phyloP scores from a whole-genome alignment of 495 filamentous ascomycete genomes.

The Penicillium cosmopolitanum region DNA sequence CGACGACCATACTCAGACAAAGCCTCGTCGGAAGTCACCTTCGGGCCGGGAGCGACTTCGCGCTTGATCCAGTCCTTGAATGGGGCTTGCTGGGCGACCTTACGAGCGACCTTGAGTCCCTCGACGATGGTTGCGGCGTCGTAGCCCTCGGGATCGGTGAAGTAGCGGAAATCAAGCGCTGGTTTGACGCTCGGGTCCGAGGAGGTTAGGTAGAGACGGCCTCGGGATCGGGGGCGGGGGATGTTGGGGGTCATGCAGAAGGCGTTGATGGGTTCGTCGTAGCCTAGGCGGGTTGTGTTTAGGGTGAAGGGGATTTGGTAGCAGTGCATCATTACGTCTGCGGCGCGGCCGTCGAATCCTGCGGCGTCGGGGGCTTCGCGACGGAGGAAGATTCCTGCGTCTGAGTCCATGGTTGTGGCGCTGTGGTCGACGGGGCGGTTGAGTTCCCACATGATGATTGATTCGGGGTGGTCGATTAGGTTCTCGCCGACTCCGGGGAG shows the following conservation, averaged over 20 bases:
- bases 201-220: slow-evolving; percentile 72
- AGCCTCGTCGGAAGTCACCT: slow-evolving; percentile 68
- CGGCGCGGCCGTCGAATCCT: slow-evolving; percentile 66
- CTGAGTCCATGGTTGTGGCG: slow-evolving; percentile 84
- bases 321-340: slow-evolving; percentile 90
- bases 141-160: slow-evolving; percentile 82
- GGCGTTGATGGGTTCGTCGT: slow-evolving; percentile 71
- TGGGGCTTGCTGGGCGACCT: slow-evolving; percentile 68
- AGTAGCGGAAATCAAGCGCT: slow-evolving; percentile 84
- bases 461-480: slow-evolving; percentile 76
- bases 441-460: slow-evolving; percentile 83
- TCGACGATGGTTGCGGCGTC: slow-evolving; percentile 80
- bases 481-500: slow-evolving; percentile 81
- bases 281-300: slow-evolving; percentile 73
- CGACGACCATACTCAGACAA: slow-evolving; percentile 73
- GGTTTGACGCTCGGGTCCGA: slow-evolving; percentile 74
- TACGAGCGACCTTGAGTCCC: slow-evolving; percentile 72
- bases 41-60: slow-evolving; percentile 76
- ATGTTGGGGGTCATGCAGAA: slow-evolving; percentile 96
- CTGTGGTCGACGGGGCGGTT: slow-evolving; percentile 72
- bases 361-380: slow-evolving; percentile 67
- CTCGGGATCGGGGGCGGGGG: slow-evolving; percentile 75
- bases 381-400: slow-evolving; percentile 82
- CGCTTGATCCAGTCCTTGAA: slow-evolving; percentile 80
- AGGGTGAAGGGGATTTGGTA: slow-evolving; percentile 85